Conservation (phyloP, 768 basidiomycete species). For the Grammothele lineata region DNA sequence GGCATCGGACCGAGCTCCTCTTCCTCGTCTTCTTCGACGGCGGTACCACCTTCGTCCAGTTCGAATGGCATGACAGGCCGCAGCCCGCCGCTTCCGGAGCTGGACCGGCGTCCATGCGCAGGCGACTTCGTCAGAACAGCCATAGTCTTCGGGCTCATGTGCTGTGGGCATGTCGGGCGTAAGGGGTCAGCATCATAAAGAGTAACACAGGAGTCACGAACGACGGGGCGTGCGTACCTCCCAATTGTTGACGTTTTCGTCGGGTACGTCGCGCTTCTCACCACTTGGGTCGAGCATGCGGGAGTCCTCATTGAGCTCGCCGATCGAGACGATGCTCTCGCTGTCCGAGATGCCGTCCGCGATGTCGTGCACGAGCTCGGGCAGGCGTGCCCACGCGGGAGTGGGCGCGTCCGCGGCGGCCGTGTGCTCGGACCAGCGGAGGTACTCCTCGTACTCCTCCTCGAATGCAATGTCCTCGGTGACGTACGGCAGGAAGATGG, state of each 20-base stretch:
- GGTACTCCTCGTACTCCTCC: constrained; percentile 94
- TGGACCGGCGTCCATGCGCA: constrained; percentile 71
- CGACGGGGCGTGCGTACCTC: constrained; percentile 59
- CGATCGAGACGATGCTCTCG: constrained; percentile 89
- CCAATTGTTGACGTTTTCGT: constrained; percentile 93
- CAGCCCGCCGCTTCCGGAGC: constrained; percentile 71
- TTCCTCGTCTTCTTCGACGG: constrained; percentile 70
- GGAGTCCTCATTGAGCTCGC: constrained; percentile 79
- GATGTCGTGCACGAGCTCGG: constrained; percentile 73
- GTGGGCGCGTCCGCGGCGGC: constrained; percentile 31
- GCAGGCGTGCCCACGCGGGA: constrained; percentile 83
- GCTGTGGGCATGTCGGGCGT: no score
- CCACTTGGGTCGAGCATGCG: constrained; percentile 52
- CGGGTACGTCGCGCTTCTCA: constrained; percentile 57
- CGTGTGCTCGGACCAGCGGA: constrained; percentile 64
- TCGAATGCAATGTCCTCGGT: constrained; percentile 94
- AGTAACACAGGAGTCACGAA: neutral
- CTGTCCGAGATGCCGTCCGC: constrained; percentile 90
- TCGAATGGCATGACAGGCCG: constrained; percentile 78
- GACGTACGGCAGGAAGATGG: constrained; percentile 84
- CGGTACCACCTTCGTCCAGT: constrained; percentile 64
- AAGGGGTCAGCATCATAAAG: constrained; percentile 1
- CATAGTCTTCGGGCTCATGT: constrained; percentile 96
- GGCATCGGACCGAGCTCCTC: constrained; percentile 77
- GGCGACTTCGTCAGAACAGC: constrained; percentile 91